Evolutionary conservation across 805 yeast genomes (phyloP).

Genomic region (Starmerella powellii): DNA sequence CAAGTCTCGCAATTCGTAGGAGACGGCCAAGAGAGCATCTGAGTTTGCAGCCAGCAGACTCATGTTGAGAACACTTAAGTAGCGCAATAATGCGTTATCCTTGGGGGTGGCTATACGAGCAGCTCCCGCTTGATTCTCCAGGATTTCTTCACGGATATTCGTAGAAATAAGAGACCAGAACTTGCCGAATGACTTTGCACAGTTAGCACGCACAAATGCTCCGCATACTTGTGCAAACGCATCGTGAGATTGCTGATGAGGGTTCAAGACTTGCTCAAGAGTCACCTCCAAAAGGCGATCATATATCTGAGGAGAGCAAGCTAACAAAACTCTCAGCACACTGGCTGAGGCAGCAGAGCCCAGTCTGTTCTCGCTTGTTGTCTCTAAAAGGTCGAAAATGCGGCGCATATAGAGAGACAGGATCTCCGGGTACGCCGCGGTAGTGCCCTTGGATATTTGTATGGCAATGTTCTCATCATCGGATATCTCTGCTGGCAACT

Average conservation of each 20-base stretch:
- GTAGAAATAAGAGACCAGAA: conserved; percentile 37
- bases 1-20: conserved; percentile 38
- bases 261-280: conserved; percentile 41
- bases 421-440: conserved; percentile 55
- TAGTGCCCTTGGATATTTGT: conserved; percentile 56
- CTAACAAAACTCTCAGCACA: conserved; percentile 11
- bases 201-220: conserved; percentile 54
- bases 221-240: conserved; percentile 64
- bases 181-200: conserved; percentile 36
- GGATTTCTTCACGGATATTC: conserved; percentile 52
- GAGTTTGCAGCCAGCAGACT: conserved; percentile 56
- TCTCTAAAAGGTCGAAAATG: conserved; percentile 53
- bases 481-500: conserved; percentile 7
- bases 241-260: conserved; percentile 48
- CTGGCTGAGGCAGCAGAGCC: conserved; percentile 15
- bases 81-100: conserved; percentile 66
- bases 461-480: conserved; percentile 38
- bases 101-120: conserved; percentile 56
- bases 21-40: conserved; percentile 33
- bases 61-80: conserved; percentile 57
- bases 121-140: conserved; percentile 70
- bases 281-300: conserved; percentile 24
- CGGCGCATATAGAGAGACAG: conserved; percentile 45
- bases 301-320: conserved; percentile 25
- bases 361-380: conserved; percentile 21